Evolutionary conservation across 2,329 filamentous ascomycete genomes (phyloP).

Genomic region (Fusarium caatingaense): DNA sequence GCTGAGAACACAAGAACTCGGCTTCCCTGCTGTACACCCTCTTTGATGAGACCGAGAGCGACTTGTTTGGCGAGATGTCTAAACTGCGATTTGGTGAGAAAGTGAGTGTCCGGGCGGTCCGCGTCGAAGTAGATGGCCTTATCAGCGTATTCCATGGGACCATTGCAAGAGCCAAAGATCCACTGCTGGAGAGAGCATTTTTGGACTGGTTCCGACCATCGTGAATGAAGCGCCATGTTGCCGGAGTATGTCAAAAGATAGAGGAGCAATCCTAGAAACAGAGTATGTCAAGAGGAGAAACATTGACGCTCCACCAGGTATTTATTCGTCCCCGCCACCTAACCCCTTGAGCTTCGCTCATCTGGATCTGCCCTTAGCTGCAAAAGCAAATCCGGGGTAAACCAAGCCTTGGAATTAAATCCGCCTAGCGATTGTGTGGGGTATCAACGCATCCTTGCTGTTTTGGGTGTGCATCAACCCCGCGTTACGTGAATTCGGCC

Average conservation of each 20-base stretch:
- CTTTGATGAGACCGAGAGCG: slow-evolving; percentile 72
- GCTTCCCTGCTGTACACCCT: slow-evolving; percentile 74
- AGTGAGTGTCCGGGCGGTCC: slow-evolving; percentile 72
- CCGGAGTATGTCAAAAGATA: background rate
- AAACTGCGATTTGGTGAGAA: slow-evolving; percentile 71
- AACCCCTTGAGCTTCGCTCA: background rate
- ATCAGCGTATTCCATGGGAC: slow-evolving; percentile 52
- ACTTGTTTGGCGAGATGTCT: slow-evolving; percentile 78
- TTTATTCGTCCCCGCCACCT: slow-evolving; percentile 2
- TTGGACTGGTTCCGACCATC: slow-evolving; percentile 59
- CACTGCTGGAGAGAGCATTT: slow-evolving; percentile 64
- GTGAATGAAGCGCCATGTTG: slow-evolving; percentile 59
- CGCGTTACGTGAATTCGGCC: slow-evolving; percentile 16
- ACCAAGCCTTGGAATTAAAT: background rate
- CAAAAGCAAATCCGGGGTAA: slow-evolving; percentile 20
- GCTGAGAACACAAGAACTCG: slow-evolving; percentile 78
- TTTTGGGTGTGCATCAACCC: slow-evolving; percentile 25
- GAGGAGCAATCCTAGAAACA: background rate
- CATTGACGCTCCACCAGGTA: background rate
- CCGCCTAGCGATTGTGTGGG: slow-evolving; percentile 12
- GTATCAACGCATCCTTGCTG: slow-evolving; percentile 26
- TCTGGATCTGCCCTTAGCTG: background rate
- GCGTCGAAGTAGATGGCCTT: slow-evolving; percentile 70
- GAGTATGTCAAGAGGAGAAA: background rate
- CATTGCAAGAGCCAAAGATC: slow-evolving; percentile 62